A percentile compares a stretch with the other conserved stretches of the same genome.
phyloP scores from a whole-genome alignment of 2,329 filamentous ascomycete genomes.

The Pyricularia grisea region DNA sequence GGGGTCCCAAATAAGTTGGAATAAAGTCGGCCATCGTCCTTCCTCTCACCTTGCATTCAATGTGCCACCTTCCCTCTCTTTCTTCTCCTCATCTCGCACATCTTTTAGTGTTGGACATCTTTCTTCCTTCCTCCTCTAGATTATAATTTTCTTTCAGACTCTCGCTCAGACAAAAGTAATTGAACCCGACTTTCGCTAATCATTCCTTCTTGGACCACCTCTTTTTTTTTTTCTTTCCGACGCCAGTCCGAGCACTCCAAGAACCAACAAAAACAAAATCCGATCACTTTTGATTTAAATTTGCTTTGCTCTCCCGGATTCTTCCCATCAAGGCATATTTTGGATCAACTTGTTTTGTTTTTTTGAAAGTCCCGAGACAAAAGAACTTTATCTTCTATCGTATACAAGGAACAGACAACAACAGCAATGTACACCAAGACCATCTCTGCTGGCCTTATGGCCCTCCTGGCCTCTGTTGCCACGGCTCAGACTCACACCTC shows the following conservation, averaged over 20 bases:
- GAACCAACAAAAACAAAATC: neutral
- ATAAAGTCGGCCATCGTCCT: neutral
- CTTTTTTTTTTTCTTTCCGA: neutral
- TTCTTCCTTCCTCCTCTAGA: neutral
- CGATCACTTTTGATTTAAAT: neutral
- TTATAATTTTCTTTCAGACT: neutral
- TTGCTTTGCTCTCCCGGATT: neutral
- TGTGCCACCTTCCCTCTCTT: neutral
- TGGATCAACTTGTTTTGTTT: neutral
- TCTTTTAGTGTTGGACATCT: neutral
- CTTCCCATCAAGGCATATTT: neutral
- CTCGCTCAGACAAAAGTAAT: neutral
- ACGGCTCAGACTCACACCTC: slow-evolving; percentile 47
- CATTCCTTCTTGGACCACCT: neutral
- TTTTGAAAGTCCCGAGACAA: neutral
- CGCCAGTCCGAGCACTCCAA: neutral
- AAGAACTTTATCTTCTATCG: neutral
- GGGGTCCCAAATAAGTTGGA: neutral
- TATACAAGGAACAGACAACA: neutral
- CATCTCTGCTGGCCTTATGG: slow-evolving; percentile 33
- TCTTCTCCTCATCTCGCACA: neutral
- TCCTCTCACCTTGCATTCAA: neutral
- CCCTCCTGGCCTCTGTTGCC: slow-evolving; percentile 37
- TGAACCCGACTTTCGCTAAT: neutral
- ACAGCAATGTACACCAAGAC: slow-evolving; percentile 36